A percentile compares a stretch with the other conserved stretches of the same genome.
Conservation (phyloP, 2,329 filamentous ascomycete genomes). For the Pestalotiopsis sp. region DNA sequence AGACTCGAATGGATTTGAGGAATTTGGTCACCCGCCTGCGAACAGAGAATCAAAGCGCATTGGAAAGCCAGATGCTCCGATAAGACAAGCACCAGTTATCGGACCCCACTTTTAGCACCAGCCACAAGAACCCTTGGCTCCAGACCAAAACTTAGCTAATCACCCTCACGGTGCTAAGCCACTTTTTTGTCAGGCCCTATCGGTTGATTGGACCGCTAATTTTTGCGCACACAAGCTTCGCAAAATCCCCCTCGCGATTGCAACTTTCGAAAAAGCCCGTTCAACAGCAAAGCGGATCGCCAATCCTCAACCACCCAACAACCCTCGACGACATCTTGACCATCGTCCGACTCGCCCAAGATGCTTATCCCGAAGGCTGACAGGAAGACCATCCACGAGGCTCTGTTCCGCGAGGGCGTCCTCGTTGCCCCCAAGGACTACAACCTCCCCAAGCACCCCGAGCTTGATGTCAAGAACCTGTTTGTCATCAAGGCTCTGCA, state of each 20-base stretch:
- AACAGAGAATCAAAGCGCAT: background rate
- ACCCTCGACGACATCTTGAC: slow-evolving; percentile 45
- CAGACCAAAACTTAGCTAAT: background rate
- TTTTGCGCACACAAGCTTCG: slow-evolving; percentile 10
- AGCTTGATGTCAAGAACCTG: slow-evolving; percentile 99
- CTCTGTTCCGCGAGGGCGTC: slow-evolving; percentile 92
- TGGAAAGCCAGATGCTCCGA: background rate
- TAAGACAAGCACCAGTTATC: background rate
- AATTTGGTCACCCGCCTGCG: background rate
- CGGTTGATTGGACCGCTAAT: slow-evolving; percentile 9
- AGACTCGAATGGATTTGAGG: background rate
- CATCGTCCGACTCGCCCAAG: slow-evolving; percentile 56
- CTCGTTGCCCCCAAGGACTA: slow-evolving; percentile 99
- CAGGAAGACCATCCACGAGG: slow-evolving; percentile 99
- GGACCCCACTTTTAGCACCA: background rate
- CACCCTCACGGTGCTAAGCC: slow-evolving; percentile 4
- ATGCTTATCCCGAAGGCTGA: slow-evolving; percentile 99
- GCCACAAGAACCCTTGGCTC: slow-evolving; percentile 1
- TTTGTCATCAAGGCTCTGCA: slow-evolving; percentile 99
- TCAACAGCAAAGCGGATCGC: slow-evolving; percentile 3
- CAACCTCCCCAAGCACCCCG: slow-evolving; percentile 95
- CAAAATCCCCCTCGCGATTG: slow-evolving; percentile 9
- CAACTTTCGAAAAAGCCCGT: slow-evolving; percentile 7
- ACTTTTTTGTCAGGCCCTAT: slow-evolving; percentile 7
- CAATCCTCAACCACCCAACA: slow-evolving; percentile 36